Conservation (phyloP, 345 rosid genomes). For the Raphanus raphanistrum region DNA sequence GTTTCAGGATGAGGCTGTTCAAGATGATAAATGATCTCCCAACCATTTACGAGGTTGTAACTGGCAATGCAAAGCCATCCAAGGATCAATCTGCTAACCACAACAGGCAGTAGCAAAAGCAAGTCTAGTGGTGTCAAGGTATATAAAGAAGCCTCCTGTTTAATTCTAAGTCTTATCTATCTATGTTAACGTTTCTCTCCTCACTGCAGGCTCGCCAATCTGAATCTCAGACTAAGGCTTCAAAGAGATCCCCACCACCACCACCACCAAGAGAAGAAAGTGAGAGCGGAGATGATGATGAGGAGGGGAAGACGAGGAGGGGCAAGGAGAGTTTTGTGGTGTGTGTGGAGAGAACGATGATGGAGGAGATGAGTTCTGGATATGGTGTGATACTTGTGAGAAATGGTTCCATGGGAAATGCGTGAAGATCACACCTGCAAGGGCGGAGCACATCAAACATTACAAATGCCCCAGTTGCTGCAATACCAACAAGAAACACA, state of each 20-base stretch:
- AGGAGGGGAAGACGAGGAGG: conserved; percentile 28
- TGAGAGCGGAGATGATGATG: conserved; percentile 43
- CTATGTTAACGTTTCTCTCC: neutral
- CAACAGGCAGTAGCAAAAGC: conserved; percentile 57
- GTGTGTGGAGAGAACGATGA: conserved; percentile 41
- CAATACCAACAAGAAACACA: conserved; percentile 35
- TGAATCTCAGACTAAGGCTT: conserved; percentile 33
- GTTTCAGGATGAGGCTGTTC: conserved; percentile 89
- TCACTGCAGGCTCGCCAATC: conserved; percentile 35
- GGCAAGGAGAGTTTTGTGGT: conserved; percentile 38
- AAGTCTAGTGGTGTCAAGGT: conserved; percentile 71
- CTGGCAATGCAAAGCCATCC: conserved; percentile 67
- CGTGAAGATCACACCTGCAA: conserved; percentile 42
- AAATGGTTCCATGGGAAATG: conserved; percentile 44
- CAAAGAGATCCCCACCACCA: conserved; percentile 25
- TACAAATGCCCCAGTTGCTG: conserved; percentile 42
- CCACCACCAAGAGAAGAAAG: conserved; percentile 34
- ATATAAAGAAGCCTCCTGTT: conserved; percentile 27
- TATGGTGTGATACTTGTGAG: conserved; percentile 40
- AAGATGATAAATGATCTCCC: conserved; percentile 96
- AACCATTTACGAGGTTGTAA: conserved; percentile 80
- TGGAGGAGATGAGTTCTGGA: conserved; percentile 38
- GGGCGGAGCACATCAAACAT: conserved; percentile 41
- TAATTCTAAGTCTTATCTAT: neutral
- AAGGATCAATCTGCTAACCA: conserved; percentile 72